Base-by-base conservation (phyloP, 1,139 yeast species). In the Sugiyamaella novakii region DNA sequence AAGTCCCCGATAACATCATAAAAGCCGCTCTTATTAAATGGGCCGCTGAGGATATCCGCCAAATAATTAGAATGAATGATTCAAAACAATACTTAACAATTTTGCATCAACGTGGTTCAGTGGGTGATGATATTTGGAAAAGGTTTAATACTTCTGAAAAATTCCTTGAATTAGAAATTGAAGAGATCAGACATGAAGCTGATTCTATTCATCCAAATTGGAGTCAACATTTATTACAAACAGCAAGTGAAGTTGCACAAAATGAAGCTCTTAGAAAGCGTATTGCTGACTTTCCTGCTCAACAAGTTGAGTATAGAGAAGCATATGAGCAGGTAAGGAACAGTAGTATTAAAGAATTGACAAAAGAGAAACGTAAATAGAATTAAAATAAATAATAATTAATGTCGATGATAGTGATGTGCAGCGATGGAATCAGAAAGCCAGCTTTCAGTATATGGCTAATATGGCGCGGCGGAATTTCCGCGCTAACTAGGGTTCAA, bases 201-300 rank as follows among this genome's bases (percentile, higher is more conserved):
- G 89, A 87, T 63, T 58, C 69, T 14, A 72, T 79, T 58, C 87
- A 87, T 64, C 78, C 81, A 46, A 94, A 88, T 22, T 91, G 97
- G 96, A 79, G 84, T 5, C 84, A 80, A 57, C 71, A 77, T 46
- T 80, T 88, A 61, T 85, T 89, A 64, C 84, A 85, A 10, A 79
- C 85, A 15, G 87, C 92, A 29, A 92, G 85, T 62, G 98, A 92
- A 63, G 83, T 92, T 43, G 87, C 96, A 57, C 87, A 88, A 69
- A 91, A 91, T 65, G 95, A 87, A 68, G 96, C 96, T 0, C 74
- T 92, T 50, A 79, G 94, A 69, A 80, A 94, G 72, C 81, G 97
- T 62, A 73, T 88, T 51, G 68, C 69, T 31, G 79, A 88, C n/a
- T 76, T 86, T 60, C 81, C 78, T 6, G 47, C 57, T 34, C 54